Percentiles rank a stretch among this genome's conserved stretches.
Conservation (phyloP, 1,284 basidiomycete genomes). For the Bondarzewia mesenterica region DNA sequence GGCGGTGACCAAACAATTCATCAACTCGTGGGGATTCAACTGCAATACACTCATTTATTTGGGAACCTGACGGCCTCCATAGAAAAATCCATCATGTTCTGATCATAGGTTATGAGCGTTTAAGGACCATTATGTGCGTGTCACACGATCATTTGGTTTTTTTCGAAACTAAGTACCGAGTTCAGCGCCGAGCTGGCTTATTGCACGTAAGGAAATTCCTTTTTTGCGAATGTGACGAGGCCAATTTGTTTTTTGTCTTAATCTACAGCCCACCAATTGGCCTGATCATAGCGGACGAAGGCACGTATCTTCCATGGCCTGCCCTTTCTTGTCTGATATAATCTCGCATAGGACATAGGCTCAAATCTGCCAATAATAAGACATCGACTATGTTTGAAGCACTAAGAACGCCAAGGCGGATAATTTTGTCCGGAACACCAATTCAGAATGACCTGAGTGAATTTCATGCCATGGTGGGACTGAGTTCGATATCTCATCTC, state of each 20-base stretch:
- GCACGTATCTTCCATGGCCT: slow-evolving; percentile 24
- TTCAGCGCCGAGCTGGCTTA: slow-evolving; percentile 49
- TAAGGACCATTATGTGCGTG: slow-evolving; percentile 70
- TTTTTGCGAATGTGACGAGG: neutral
- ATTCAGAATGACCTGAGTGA: slow-evolving; percentile 96
- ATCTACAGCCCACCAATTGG: slow-evolving; percentile 74
- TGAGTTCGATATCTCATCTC: no score
- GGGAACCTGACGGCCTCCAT: neutral
- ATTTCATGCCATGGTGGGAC: slow-evolving; percentile 87
- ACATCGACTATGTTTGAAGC: slow-evolving; percentile 85
- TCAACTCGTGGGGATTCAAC: slow-evolving; percentile 49
- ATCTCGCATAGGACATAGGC: slow-evolving; percentile 64
- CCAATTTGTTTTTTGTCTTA: neutral
- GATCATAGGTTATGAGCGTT: slow-evolving; percentile 92
- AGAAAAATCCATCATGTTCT: slow-evolving; percentile 80
- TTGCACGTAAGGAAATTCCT: slow-evolving; percentile 44
- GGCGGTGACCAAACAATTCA: slow-evolving; percentile 62
- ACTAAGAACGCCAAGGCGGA: slow-evolving; percentile 64
- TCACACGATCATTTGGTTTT: slow-evolving; percentile 3
- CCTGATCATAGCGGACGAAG: slow-evolving; percentile 94
- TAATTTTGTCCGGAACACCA: slow-evolving; percentile 94
- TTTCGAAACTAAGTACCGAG: slow-evolving; percentile 1
- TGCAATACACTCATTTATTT: neutral
- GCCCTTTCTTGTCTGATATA: neutral
- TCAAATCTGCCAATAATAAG: slow-evolving; percentile 91